Conservation (phyloP, 495 filamentous ascomycete genomes). For the Pyrenula aspistea region DNA sequence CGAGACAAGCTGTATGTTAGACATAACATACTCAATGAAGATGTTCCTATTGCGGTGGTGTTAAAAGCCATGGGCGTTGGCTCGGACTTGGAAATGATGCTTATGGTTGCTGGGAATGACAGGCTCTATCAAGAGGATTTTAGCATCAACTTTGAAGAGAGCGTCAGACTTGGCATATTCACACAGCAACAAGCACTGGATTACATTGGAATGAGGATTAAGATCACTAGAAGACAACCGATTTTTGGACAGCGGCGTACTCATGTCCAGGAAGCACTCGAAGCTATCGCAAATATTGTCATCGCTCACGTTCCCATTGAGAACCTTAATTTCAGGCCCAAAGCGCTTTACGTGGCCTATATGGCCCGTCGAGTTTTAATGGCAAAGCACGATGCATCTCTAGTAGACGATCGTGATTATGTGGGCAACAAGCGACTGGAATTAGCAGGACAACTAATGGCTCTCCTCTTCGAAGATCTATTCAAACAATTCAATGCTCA, state of each 20-base stretch:
- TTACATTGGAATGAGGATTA: conserved; percentile 73
- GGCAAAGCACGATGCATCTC: conserved; percentile 73
- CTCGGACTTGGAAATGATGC: conserved; percentile 85
- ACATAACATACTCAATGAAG: conserved; percentile 86
- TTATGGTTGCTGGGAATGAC: conserved; percentile 76
- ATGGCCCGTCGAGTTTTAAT: conserved; percentile 92
- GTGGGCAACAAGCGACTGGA: conserved; percentile 96
- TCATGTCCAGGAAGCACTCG: conserved; percentile 75
- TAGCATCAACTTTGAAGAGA: conserved; percentile 86
- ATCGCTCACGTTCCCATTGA: conserved; percentile 87
- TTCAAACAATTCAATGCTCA: conserved; percentile 89
- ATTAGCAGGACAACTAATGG: conserved; percentile 83
- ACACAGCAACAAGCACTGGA: conserved; percentile 94
- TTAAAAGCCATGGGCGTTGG: conserved; percentile 90
- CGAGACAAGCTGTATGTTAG: conserved; percentile 81
- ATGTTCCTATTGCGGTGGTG: conserved; percentile 82
- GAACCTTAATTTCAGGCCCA: conserved; percentile 84
- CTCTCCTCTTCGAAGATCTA: conserved; percentile 91
- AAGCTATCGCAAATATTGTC: conserved; percentile 81
- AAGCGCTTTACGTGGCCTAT: conserved; percentile 88
- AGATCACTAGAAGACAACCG: conserved; percentile 58
- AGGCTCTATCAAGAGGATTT: conserved; percentile 85
- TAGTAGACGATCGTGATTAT: conserved; percentile 94
- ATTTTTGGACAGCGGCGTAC: conserved; percentile 45
- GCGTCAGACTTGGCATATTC: conserved; percentile 62